phyloP scores from a whole-genome alignment of 257 asterid species.

The Orobanche coerulescens region DNA sequence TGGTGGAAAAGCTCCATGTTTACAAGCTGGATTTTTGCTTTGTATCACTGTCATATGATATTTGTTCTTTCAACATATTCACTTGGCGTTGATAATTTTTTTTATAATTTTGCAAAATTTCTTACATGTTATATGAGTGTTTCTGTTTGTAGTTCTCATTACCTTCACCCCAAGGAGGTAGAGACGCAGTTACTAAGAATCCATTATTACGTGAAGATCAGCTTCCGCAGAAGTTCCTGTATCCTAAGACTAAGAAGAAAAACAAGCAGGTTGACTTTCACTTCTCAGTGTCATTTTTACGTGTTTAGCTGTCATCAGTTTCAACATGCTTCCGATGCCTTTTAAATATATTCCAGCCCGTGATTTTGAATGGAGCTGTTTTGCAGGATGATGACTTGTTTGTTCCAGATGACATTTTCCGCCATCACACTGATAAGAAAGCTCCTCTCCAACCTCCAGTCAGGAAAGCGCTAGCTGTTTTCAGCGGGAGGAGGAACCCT shows the following conservation, averaged over 20 bases:
- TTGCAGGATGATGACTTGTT: slow-evolving; percentile 55
- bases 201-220: slow-evolving; percentile 95
- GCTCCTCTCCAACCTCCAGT: slow-evolving; percentile 88
- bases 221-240: slow-evolving; percentile 73
- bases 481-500: slow-evolving; percentile 88
- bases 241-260: slow-evolving; percentile 82
- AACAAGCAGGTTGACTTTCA: slow-evolving; percentile 50
- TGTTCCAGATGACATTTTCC: slow-evolving; percentile 53
- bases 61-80: background rate
- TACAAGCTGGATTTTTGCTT: background rate
- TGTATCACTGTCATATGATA: background rate
- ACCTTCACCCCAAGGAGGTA: slow-evolving; percentile 90
- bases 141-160: slow-evolving; percentile 65
- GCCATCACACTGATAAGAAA: slow-evolving; percentile 60
- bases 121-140: background rate
- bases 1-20: background rate
- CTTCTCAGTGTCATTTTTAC: background rate
- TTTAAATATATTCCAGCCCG: background rate
- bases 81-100: too few species aligned
- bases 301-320: background rate
- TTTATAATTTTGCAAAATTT: background rate
- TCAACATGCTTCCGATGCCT: background rate
- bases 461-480: slow-evolving; percentile 80
- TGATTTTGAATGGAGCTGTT: background rate
- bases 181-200: slow-evolving; percentile 77